Percentiles rank a stretch among this genome's conserved stretches.
Conservation (phyloP, 1,284 basidiomycete genomes). For the Cutaneotrichosporon sp. region DNA sequence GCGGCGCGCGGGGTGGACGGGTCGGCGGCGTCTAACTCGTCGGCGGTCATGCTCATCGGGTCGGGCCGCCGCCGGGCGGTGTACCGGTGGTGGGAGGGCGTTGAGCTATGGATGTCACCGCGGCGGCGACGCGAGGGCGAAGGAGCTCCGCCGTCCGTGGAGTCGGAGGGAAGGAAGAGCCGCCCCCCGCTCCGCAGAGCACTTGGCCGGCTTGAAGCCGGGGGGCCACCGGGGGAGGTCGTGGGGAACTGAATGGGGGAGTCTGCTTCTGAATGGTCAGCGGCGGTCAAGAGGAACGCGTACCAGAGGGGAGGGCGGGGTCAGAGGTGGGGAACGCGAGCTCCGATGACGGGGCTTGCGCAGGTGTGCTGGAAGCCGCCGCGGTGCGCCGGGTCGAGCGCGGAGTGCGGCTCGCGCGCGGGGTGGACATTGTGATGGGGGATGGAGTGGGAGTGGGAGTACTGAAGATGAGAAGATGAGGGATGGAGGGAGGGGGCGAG, state of each 20-base stretch:
- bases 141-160: constrained; percentile 40
- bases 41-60: background rate
- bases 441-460: background rate
- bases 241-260: too few relatives aligned
- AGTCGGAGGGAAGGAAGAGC: constrained; percentile 53
- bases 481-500: background rate
- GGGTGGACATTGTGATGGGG: constrained; percentile 3
- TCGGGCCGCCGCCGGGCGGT: constrained; percentile 13
- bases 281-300: background rate
- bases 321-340: too few relatives aligned
- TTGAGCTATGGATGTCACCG: constrained; percentile 80
- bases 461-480: background rate
- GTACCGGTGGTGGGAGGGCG: constrained; percentile 53
- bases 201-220: too few relatives aligned
- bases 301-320: constrained; percentile 26
- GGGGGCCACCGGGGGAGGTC: too few relatives aligned
- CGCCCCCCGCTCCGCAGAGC: too few relatives aligned
- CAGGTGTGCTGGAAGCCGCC: background rate
- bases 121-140: constrained; percentile 70
- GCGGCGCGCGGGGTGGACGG: constrained; percentile 2
- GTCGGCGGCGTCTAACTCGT: constrained; percentile 1
- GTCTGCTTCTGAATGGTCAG: background rate
- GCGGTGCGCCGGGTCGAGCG: background rate
- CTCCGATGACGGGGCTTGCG: too few relatives aligned
- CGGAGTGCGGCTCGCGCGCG: background rate